phyloP scores from a whole-genome alignment of 148 eudicot genomes.

The Rhododendron ovatum region DNA sequence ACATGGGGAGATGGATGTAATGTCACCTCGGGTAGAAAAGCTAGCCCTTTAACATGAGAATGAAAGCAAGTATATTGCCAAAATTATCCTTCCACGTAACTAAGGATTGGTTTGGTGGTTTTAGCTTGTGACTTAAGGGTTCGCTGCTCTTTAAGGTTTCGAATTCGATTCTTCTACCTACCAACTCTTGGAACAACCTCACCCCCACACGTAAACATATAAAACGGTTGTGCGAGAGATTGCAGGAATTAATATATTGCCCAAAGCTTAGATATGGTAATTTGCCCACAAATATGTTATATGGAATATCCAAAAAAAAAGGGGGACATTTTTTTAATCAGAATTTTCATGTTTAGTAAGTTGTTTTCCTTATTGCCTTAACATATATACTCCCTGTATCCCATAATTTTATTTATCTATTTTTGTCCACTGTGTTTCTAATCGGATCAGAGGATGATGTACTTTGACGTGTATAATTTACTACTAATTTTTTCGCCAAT shows the following conservation, averaged over 20 bases:
- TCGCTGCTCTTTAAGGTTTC: accelerated
- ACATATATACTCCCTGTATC: neutral
- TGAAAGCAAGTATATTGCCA: neutral
- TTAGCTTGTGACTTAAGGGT: neutral
- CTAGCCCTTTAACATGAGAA: neutral
- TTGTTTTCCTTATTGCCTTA: neutral
- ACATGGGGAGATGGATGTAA: neutral
- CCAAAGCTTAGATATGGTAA: neutral
- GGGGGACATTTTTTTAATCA: neutral
- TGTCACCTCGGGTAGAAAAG: neutral
- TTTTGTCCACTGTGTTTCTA: neutral
- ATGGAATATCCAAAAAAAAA: no score
- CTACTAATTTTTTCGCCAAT: neutral
- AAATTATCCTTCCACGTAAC: no score
- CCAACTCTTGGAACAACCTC: no score
- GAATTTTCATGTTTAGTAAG: neutral
- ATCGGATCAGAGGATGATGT: neutral
- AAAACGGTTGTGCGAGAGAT: no score
- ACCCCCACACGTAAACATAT: no score
- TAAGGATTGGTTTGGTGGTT: neutral
- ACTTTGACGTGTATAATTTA: neutral
- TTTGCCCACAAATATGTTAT: neutral
- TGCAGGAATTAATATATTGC: no score
- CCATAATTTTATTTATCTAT: no score
- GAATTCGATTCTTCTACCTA: no score